Conservation (phyloP, 164 flowering plant species). For the Tinospora cordifolia region DNA sequence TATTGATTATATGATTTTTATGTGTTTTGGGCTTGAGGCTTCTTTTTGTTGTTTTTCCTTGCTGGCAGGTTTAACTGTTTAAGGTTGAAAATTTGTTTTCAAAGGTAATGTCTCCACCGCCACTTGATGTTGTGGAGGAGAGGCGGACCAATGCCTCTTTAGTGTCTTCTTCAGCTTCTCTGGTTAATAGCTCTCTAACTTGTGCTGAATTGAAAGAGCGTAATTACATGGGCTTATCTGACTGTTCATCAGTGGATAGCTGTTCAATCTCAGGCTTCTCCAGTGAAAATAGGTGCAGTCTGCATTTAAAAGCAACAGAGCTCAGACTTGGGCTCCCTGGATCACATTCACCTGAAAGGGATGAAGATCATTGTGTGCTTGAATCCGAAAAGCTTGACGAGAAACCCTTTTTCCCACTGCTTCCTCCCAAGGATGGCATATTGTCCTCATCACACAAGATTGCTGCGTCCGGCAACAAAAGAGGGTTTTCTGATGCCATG, state of each 20-base stretch:
- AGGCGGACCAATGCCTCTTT: constrained; percentile 37
- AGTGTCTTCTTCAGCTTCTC: constrained; percentile 39
- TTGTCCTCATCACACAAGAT: constrained; percentile 36
- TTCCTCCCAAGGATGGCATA: constrained; percentile 53
- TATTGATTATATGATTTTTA: neutral
- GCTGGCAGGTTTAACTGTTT: constrained; percentile 18
- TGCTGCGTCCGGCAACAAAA: constrained; percentile 65
- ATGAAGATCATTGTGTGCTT: constrained; percentile 34
- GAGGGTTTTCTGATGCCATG: constrained; percentile 79
- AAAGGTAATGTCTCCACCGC: constrained; percentile 36
- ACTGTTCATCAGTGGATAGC: constrained; percentile 82
- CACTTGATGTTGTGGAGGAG: constrained; percentile 45
- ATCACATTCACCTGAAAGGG: constrained; percentile 72
- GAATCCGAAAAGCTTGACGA: constrained; percentile 51
- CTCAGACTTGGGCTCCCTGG: constrained; percentile 95
- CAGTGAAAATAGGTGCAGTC: constrained; percentile 36
- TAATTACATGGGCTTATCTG: constrained; percentile 72
- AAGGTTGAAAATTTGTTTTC: neutral
- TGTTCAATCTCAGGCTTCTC: constrained; percentile 42
- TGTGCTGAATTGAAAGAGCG: constrained; percentile 53
- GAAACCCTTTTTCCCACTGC: constrained; percentile 73
- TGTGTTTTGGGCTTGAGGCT: neutral
- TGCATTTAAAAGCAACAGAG: constrained; percentile 83
- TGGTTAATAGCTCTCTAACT: constrained; percentile 35
- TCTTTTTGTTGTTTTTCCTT: constrained; percentile 5